These are phyloP conservation scores for Penicillium macrosclerotiorum DNA, from an alignment of 495 filamentous ascomycete genomes.

Conservation along the genomic window DNA sequence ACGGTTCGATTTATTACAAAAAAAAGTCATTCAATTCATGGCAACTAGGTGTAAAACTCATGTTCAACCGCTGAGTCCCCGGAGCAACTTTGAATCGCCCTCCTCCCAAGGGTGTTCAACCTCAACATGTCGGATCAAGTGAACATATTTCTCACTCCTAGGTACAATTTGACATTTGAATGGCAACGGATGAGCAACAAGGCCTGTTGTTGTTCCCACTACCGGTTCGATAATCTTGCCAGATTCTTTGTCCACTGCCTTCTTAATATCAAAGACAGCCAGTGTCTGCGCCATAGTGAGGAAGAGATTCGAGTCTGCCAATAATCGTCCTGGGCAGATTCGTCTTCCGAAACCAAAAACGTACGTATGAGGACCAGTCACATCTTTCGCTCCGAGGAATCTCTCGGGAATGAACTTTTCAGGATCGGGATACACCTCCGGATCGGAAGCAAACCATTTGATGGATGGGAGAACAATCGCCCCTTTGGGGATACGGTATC, in stretches of 20 bases:
- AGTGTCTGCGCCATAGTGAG: slow-evolving; percentile 32
- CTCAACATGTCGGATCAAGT: too few species aligned
- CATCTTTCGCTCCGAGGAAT: slow-evolving; percentile 22
- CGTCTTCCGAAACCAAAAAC: slow-evolving; percentile 42
- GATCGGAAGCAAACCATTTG: slow-evolving; percentile 36
- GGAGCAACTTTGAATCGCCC: too few species aligned
- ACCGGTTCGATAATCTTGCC: neutral
- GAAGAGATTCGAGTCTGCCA: slow-evolving; percentile 37
- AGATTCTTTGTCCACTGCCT: slow-evolving; percentile 13
- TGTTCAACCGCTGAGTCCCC: too few species aligned
- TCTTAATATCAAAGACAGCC: slow-evolving; percentile 39
- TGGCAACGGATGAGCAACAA: neutral
- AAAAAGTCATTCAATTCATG: too few species aligned
- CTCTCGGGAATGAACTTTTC: slow-evolving; percentile 37
- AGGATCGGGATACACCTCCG: slow-evolving; percentile 30
- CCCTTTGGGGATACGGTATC: slow-evolving; percentile 51
- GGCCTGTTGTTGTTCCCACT: neutral
- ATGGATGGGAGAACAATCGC: slow-evolving; percentile 46
- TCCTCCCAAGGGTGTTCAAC: too few species aligned
- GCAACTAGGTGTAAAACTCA: too few species aligned
- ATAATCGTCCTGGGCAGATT: slow-evolving; percentile 34
- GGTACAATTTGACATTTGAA: too few species aligned
- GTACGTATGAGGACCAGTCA: slow-evolving; percentile 28
- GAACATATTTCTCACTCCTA: too few species aligned
- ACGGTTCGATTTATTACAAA: too few species aligned